Evolutionary conservation across 2,329 filamentous ascomycete genomes (phyloP).

Genomic region (Exophiala viscosa): DNA sequence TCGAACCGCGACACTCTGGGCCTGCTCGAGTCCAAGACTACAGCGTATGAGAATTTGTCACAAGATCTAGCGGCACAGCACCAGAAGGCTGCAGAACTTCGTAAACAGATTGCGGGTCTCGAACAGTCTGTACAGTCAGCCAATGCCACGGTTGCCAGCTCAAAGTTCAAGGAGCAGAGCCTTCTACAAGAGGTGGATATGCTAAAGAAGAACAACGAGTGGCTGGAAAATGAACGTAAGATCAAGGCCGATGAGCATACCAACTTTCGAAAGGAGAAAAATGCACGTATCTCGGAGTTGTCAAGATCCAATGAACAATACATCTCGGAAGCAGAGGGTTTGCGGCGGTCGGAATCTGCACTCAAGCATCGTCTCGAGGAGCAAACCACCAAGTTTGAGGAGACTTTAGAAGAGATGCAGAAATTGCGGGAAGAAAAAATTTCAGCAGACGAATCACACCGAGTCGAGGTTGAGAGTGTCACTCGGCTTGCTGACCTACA

Average conservation of each 20-base stretch:
- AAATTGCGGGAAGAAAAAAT: conserved; percentile 79
- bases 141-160: conserved; percentile 72
- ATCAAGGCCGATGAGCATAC: conserved; percentile 82
- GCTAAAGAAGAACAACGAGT: conserved; percentile 85
- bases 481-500: conserved; percentile 74
- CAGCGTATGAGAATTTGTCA: conserved; percentile 77
- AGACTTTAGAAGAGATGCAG: conserved; percentile 75
- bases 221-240: conserved; percentile 87
- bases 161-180: conserved; percentile 86
- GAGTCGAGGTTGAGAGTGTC: conserved; percentile 77
- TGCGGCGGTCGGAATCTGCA: conserved; percentile 74
- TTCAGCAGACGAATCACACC: conserved; percentile 78
- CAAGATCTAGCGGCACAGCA: conserved; percentile 86
- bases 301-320: conserved; percentile 86
- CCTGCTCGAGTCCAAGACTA: conserved; percentile 84
- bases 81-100: conserved; percentile 77
- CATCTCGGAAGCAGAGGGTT: conserved; percentile 68
- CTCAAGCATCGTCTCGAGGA: conserved; percentile 79
- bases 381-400: conserved; percentile 80
- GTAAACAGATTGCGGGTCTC: conserved; percentile 73
- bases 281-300: conserved; percentile 79
- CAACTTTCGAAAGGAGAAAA: conserved; percentile 93
- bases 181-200: conserved; percentile 87
- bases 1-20: conserved; percentile 88
- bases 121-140: conserved; percentile 82